These are phyloP conservation scores for Fusarium penzigii DNA, from an alignment of 2,329 filamentous ascomycete genomes.

Conservation along the genomic window DNA sequence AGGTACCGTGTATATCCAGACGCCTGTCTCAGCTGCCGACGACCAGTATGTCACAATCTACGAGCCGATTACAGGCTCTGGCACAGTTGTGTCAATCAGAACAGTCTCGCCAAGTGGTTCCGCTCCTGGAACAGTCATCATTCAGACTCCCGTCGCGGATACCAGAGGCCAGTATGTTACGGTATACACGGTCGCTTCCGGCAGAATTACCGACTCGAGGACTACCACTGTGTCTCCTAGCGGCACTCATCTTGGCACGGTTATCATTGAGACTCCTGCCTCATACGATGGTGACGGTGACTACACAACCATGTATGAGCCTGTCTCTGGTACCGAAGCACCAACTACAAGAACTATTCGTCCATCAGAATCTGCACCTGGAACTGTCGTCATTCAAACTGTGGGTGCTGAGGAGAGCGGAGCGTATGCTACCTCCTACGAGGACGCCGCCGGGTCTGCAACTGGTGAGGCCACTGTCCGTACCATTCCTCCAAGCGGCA, in stretches of 20 bases:
- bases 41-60: neutral
- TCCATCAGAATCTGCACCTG: neutral
- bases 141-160: slow-evolving; percentile 1
- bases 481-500: no score
- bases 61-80: neutral
- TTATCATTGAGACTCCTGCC: slow-evolving; percentile 8
- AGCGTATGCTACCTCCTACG: no score
- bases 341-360: neutral
- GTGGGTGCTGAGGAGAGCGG: no score
- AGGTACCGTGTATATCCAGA: neutral
- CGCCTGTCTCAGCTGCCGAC: neutral
- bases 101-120: no score
- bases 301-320: neutral
- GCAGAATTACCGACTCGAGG: neutral
- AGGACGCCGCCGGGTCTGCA: no score
- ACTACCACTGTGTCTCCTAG: neutral
- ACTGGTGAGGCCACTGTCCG: no score
- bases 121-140: neutral
- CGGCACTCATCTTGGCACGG: slow-evolving; percentile 7
- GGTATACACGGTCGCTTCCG: no score
- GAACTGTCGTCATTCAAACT: neutral
- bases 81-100: no score
- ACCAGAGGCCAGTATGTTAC: no score
- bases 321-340: neutral
- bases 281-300: neutral